Base-by-base conservation (phyloP, 371 early-diverging fungal species). In the Apophysomyces trapeziformis region DNA sequence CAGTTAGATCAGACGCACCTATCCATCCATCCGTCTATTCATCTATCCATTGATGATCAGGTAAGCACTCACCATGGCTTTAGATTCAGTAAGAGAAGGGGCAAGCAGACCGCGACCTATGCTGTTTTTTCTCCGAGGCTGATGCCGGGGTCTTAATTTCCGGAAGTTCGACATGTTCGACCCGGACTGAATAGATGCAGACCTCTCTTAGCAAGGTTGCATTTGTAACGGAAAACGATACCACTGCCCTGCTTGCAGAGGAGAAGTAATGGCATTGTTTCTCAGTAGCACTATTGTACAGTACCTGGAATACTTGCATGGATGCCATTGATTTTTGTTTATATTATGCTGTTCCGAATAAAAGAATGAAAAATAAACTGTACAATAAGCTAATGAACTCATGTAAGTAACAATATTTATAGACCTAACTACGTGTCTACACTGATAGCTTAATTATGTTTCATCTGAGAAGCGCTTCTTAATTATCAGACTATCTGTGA, bases 1-100 rank as follows among this genome's bases (percentile, higher is more conserved):
- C 16, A 13, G 46, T 45, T 45, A 45, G 46, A 45, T 63, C 39
- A 16, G 47, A 6, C 14, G 14, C 18, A 47, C 41, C 44, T 44
- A 60, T 63, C 61, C 12, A 36, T 57, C 50, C 35, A 58, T 54
- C 36, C 54, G 16, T 45, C n/a, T 18, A 14, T 45, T 18, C 46
- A n/a, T 45, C 13, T 18, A 26, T 26, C 32, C 32, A 26, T 26
- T 26, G 32, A 26, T 18, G 2, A 13, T 45, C 46, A 7, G 16
- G 46, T 18, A 45, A 45, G 16, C 13, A 45, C 46, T 45, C 46
- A 45, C 46, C 46, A 45, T 45, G 46, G 46, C 46, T 45, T 45
- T 45, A 45, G 46, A 45, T 45, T 45, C 46, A 45, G 46, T 45
- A 45, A 45, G 46, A 45, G 46, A 45, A 45, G 46, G 46, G 46